phyloP scores from a whole-genome alignment of 2,329 filamentous ascomycete genomes.

The Ceratocystis variospora region DNA sequence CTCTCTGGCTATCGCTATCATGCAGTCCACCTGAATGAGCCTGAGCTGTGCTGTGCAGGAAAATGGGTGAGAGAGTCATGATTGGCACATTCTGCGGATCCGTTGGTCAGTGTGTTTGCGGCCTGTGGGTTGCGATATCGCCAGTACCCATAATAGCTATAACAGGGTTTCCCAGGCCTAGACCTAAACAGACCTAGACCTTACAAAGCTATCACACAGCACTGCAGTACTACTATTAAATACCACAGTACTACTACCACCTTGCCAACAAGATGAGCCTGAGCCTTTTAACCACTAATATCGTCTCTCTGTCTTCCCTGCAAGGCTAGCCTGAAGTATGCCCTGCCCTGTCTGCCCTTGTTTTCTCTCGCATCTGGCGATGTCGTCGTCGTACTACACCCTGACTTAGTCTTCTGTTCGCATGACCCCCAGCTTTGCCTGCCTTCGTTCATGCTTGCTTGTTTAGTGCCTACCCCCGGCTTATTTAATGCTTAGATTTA shows the following conservation, averaged over 20 bases:
- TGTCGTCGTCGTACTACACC: background rate
- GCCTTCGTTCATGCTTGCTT: background rate
- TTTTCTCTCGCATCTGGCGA: background rate
- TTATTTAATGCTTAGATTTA: background rate
- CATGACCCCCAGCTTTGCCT: background rate
- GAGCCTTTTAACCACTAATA: background rate
- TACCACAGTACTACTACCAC: background rate
- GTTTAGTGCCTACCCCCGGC: background rate
- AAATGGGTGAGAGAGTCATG: background rate
- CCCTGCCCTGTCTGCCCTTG: background rate
- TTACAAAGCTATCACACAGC: background rate
- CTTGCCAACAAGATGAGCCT: background rate
- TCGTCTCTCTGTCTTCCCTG: background rate
- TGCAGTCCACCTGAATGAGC: background rate
- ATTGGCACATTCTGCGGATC: slow-evolving; percentile 7
- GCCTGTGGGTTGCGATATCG: background rate
- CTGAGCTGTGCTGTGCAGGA: background rate
- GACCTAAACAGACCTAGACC: background rate
- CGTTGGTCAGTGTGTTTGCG: background rate
- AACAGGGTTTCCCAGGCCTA: background rate
- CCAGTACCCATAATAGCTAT: background rate
- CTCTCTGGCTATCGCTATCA: background rate
- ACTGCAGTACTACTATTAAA: background rate
- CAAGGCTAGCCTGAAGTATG: background rate
- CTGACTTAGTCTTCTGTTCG: background rate